phyloP scores from a whole-genome alignment of 305 asterid species.

The Ilex paraguariensis region DNA sequence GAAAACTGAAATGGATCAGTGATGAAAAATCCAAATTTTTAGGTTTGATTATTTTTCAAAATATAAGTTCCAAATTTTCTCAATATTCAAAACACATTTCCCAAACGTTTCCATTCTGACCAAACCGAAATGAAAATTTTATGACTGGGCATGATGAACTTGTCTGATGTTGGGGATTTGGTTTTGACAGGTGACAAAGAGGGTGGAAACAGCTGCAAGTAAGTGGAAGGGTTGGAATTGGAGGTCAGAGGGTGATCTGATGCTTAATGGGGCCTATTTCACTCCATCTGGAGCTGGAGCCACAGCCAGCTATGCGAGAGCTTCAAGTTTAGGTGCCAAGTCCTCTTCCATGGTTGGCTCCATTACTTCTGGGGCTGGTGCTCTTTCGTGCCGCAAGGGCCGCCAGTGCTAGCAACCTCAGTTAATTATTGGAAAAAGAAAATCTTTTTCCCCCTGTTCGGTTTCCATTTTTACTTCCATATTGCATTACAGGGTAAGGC shows the following conservation, averaged over 20 bases:
- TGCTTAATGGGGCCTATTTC: conserved; percentile 95
- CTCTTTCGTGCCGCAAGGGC: conserved; percentile 72
- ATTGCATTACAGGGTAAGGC: conserved; percentile 10
- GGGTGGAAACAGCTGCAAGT: conserved; percentile 60
- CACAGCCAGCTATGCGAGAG: conserved; percentile 85
- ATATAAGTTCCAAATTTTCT: too few species aligned
- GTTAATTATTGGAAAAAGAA: conserved; percentile 2
- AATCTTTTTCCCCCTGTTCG: neutral
- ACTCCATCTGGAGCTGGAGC: conserved; percentile 95
- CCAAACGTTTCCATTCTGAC: too few species aligned
- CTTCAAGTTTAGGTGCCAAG: conserved; percentile 93
- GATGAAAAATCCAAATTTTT: too few species aligned
- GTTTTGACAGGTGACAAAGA: conserved; percentile 67
- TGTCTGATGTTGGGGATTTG: neutral
- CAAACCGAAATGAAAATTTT: too few species aligned
- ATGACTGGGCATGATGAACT: too few species aligned
- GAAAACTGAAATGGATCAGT: too few species aligned
- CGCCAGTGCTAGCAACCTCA: conserved; percentile 48
- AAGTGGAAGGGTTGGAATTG: conserved; percentile 91
- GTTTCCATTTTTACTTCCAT: conserved; percentile 14
- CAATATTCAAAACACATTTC: too few species aligned
- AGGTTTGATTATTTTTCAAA: too few species aligned
- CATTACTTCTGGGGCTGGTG: conserved; percentile 79
- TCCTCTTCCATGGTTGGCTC: conserved; percentile 78
- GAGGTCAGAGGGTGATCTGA: conserved; percentile 87